A percentile compares a stretch with the other conserved stretches of the same genome.
Evolutionary conservation across 768 basidiomycete species (phyloP).

Genomic region (Termitomyces eurrhizus): DNA sequence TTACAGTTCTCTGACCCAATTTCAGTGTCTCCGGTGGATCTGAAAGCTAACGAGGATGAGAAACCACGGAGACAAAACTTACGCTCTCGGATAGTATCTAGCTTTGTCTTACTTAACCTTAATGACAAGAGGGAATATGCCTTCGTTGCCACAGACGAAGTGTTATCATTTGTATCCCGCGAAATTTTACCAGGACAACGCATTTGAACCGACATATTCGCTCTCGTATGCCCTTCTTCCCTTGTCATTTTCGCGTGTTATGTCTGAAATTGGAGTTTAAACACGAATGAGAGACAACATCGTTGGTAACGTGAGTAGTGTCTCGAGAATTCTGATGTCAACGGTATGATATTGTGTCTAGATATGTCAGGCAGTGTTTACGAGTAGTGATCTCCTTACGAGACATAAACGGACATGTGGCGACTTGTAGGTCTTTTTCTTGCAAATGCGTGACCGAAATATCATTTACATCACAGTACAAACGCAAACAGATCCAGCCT

Average conservation of each 20-base stretch:
- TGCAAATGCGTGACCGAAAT: not conserved
- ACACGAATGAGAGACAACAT: constrained; percentile 64
- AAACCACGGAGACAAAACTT: too few relatives aligned
- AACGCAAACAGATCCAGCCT: constrained; percentile 58
- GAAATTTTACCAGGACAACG: constrained; percentile 67
- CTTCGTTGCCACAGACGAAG: constrained; percentile 61
- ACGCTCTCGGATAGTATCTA: too few relatives aligned
- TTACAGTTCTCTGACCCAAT: constrained; percentile 21
- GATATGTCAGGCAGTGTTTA: too few relatives aligned
- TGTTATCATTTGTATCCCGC: constrained; percentile 66
- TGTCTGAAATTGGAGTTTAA: constrained; percentile 27
- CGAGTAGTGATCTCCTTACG: too few relatives aligned
- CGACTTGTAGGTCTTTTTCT: not conserved
- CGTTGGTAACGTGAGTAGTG: constrained; percentile 50
- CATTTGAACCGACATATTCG: constrained; percentile 72
- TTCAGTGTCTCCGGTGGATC: too few relatives aligned
- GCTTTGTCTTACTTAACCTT: too few relatives aligned
- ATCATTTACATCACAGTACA: constrained; percentile 20
- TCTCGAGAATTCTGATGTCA: too few relatives aligned
- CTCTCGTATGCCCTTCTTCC: constrained; percentile 50
- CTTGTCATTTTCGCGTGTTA: not conserved
- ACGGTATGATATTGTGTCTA: too few relatives aligned
- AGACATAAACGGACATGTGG: too few relatives aligned
- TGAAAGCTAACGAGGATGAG: too few relatives aligned
- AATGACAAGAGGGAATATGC: too few relatives aligned